A percentile compares a stretch with the other conserved stretches of the same genome.
phyloP scores from a whole-genome alignment of 2,329 filamentous ascomycete species.

The Massarina eburnea region DNA sequence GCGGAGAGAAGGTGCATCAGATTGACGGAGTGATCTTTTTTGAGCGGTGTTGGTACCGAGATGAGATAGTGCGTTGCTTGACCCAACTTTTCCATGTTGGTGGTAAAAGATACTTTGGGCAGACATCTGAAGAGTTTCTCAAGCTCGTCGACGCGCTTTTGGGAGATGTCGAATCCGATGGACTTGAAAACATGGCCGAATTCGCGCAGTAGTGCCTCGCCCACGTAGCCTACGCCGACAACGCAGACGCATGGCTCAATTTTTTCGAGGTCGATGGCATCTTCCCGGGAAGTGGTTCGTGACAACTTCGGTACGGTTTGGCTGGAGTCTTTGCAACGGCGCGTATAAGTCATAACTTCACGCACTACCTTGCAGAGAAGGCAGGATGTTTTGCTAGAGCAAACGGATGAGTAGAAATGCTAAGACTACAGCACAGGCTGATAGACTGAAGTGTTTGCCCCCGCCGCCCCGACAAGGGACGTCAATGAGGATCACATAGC shows the following conservation, averaged over 20 bases:
- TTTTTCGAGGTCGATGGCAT: neutral
- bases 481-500: too few relatives aligned
- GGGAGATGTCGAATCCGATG: conserved; percentile 6
- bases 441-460: too few relatives aligned
- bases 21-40: conserved; percentile 51
- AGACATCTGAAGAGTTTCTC: neutral
- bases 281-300: too few relatives aligned
- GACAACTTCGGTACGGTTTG: too few relatives aligned
- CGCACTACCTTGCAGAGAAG: too few relatives aligned
- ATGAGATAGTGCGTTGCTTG: conserved; percentile 52
- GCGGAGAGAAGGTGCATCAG: conserved; percentile 51
- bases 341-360: too few relatives aligned
- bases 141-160: neutral
- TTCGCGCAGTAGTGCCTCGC: conserved; percentile 6
- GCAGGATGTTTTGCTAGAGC: too few relatives aligned
- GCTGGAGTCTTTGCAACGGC: too few relatives aligned
- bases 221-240: conserved; percentile 3
- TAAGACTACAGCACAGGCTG: too few relatives aligned
- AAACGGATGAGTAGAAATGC: too few relatives aligned
- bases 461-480: too few relatives aligned
- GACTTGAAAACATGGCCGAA: conserved; percentile 1
- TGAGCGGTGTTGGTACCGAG: conserved; percentile 55
- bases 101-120: conserved; percentile 2
- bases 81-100: neutral
- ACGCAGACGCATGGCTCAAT: conserved; percentile 4